phyloP scores from a whole-genome alignment of 306 rosid species.

The Casuarina cunninghamiana region DNA sequence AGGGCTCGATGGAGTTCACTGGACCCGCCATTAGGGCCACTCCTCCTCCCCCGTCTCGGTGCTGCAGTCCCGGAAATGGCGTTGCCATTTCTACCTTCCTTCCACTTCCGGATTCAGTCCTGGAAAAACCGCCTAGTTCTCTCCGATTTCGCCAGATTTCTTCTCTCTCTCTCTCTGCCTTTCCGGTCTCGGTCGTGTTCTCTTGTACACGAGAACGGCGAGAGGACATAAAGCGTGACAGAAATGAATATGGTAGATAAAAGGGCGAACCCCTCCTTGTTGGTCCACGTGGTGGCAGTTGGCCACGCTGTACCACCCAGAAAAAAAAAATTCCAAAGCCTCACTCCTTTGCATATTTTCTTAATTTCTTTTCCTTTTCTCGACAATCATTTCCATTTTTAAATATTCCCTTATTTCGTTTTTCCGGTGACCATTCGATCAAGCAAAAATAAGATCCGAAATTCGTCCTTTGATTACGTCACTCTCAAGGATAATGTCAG shows the following conservation, averaged over 20 bases:
- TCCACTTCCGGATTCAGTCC: constrained; percentile 28
- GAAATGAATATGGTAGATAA: background rate
- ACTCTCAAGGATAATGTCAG: too few species aligned
- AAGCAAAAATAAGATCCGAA: too few species aligned
- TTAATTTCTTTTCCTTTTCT: background rate
- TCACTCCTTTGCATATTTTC: too few species aligned
- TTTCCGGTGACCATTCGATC: background rate
- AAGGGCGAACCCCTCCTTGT: constrained; percentile 5
- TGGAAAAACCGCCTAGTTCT: constrained; percentile 14
- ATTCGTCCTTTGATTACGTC: too few species aligned
- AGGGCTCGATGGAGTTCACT: constrained; percentile 30
- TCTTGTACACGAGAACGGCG: background rate
- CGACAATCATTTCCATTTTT: background rate
- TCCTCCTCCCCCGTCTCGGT: constrained; percentile 33
- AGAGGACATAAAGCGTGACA: background rate
- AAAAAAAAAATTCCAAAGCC: background rate
- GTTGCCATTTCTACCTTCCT: constrained; percentile 30
- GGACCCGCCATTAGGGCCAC: constrained; percentile 43
- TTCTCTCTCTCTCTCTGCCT: background rate
- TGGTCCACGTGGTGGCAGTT: constrained; percentile 24
- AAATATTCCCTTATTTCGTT: background rate
- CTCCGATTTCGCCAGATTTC: background rate
- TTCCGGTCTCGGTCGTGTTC: background rate
- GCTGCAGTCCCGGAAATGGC: constrained; percentile 35
- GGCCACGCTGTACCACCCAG: constrained; percentile 20